phyloP scores from a whole-genome alignment of 2,329 filamentous ascomycete genomes.

The Exophiala alcalophila region DNA sequence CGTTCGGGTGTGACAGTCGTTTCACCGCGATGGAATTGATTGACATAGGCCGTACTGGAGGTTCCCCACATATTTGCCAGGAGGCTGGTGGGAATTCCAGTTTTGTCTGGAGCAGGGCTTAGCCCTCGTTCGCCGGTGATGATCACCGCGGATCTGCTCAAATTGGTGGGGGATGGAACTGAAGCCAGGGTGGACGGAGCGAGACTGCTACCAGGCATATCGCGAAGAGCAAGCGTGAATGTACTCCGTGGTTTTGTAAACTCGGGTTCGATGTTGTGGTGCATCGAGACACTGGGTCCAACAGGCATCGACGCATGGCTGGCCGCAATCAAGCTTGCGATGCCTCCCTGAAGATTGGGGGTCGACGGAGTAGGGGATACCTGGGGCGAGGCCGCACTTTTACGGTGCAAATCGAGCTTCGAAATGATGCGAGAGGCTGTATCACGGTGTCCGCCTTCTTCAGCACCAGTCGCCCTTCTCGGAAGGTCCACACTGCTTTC shows the following conservation, averaged over 20 bases:
- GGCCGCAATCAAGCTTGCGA: slow-evolving; percentile 80
- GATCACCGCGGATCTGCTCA: slow-evolving; percentile 81
- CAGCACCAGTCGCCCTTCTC: slow-evolving; percentile 53
- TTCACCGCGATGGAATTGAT: slow-evolving; percentile 58
- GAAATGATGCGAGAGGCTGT: slow-evolving; percentile 88
- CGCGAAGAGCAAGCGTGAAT: slow-evolving; percentile 36
- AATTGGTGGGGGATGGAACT: slow-evolving; percentile 76
- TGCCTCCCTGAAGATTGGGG: slow-evolving; percentile 53
- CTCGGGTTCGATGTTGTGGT: slow-evolving; percentile 37
- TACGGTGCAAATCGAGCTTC: slow-evolving; percentile 85
- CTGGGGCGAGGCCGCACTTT: slow-evolving; percentile 58
- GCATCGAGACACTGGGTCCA: slow-evolving; percentile 45
- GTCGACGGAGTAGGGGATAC: slow-evolving; percentile 42
- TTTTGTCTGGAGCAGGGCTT: slow-evolving; percentile 59
- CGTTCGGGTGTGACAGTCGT: slow-evolving; percentile 36
- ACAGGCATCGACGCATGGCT: slow-evolving; percentile 76
- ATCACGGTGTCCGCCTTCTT: slow-evolving; percentile 72
- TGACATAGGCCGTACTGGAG: slow-evolving; percentile 72
- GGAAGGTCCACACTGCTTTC: slow-evolving; percentile 72
- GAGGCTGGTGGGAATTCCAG: slow-evolving; percentile 77
- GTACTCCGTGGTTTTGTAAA: slow-evolving; percentile 35
- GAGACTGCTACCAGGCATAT: slow-evolving; percentile 61
- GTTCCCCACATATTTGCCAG: slow-evolving; percentile 94
- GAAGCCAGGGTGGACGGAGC: slow-evolving; percentile 80
- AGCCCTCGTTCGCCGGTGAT: slow-evolving; percentile 74